Conservation (phyloP, 2,329 filamentous ascomycete genomes). For the Orbilia ellipsospora region DNA sequence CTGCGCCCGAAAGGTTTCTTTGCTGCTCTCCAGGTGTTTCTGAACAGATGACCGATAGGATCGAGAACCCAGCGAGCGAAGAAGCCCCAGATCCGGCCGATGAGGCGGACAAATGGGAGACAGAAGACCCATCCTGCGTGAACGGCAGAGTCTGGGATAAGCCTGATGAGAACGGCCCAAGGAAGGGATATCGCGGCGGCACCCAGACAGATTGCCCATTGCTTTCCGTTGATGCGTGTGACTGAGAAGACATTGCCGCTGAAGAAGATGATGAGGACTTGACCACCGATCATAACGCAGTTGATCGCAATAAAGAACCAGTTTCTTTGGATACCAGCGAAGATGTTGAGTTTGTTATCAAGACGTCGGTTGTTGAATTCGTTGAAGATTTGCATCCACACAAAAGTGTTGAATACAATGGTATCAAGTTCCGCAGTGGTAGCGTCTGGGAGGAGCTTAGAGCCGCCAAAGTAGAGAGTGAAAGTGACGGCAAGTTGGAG, state of each 20-base stretch:
- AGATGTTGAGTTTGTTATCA: constrained; percentile 95
- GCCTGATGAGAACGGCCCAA: constrained; percentile 80
- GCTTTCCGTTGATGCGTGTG: constrained; percentile 73
- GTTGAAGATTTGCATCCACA: constrained; percentile 99
- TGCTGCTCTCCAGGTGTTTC: constrained; percentile 51
- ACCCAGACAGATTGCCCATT: constrained; percentile 89
- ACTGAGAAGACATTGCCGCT: constrained; percentile 85
- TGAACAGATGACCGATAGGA: constrained; percentile 44
- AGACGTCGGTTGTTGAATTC: constrained; percentile 91
- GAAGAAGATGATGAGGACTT: constrained; percentile 88
- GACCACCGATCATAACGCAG: constrained; percentile 85
- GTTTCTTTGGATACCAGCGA: constrained; percentile 86
- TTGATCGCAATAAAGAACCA: constrained; percentile 91
- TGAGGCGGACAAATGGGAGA: constrained; percentile 67
- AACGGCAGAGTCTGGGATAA: constrained; percentile 79
- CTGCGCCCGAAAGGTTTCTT: constrained; percentile 50
- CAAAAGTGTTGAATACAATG: constrained; percentile 96
- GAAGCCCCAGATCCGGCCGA: constrained; percentile 43
- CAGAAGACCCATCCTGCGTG: constrained; percentile 64
- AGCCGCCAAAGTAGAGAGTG: constrained; percentile 80
- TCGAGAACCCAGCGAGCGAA: constrained; percentile 50
- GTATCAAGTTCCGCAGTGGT: constrained; percentile 72
- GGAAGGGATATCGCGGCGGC: constrained; percentile 87
- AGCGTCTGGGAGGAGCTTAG: constrained; percentile 71
- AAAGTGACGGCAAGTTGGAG: constrained; percentile 86